Evolutionary conservation across 805 yeast species (phyloP).

Genomic region (Pichia exigua): DNA sequence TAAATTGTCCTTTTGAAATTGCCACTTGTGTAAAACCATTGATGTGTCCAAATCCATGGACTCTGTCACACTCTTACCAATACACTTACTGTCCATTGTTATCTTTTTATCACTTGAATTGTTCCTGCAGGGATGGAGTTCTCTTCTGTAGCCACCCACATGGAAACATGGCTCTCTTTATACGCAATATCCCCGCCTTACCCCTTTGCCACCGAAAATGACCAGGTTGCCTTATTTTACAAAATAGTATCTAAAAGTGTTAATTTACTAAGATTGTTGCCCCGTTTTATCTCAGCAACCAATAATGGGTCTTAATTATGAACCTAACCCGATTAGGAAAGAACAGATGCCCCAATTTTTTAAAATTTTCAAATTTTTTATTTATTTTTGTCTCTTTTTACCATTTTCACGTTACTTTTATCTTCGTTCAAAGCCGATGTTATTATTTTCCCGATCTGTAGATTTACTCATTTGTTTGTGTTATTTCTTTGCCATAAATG

Average conservation of each 20-base stretch:
- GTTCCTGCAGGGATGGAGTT: background rate
- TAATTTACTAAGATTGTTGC: background rate
- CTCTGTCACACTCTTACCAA: background rate
- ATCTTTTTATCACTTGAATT: background rate
- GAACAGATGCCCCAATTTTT: background rate
- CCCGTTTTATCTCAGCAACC: background rate
- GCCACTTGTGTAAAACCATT: background rate
- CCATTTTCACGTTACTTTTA: background rate
- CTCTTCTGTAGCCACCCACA: background rate
- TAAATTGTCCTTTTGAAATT: background rate
- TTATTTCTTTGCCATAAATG: too few relatives aligned
- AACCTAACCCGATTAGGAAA: constrained; percentile 6
- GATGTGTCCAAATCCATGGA: background rate
- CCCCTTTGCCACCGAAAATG: background rate
- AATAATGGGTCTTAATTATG: background rate
- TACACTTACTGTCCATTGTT: background rate
- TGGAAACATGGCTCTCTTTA: background rate
- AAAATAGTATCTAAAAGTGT: background rate
- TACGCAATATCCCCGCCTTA: background rate
- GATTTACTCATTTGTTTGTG: too few relatives aligned
- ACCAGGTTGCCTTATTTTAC: background rate
- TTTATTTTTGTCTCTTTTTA: background rate
- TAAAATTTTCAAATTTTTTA: background rate
- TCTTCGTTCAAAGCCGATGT: too few relatives aligned
- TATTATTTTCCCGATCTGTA: too few relatives aligned